Conservation (phyloP, 148 eudicot species). For the Nyssa sinensis region DNA sequence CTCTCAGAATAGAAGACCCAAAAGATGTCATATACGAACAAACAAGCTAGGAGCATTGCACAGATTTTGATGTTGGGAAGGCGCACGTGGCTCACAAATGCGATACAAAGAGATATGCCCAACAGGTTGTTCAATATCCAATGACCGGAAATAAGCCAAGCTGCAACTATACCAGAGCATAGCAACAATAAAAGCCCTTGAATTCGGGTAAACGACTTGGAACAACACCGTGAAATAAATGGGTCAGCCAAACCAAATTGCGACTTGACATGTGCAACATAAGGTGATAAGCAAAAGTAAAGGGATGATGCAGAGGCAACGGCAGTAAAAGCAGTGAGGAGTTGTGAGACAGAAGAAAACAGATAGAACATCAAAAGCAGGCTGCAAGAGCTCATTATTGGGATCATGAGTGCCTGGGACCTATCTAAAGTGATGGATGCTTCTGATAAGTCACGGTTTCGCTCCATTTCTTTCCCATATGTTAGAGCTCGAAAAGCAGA, state of each 20-base stretch:
- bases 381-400: slow-evolving; percentile 93
- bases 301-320: slow-evolving; percentile 76
- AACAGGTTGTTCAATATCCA: slow-evolving; percentile 93
- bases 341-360: slow-evolving; percentile 92
- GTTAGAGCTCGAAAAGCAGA: slow-evolving; percentile 90
- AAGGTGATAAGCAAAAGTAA: slow-evolving; percentile 79
- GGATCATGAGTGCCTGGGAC: slow-evolving; percentile 97
- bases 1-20: slow-evolving; percentile 99
- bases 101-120: slow-evolving; percentile 92
- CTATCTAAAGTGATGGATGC: slow-evolving; percentile 89
- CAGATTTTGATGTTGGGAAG: slow-evolving; percentile 95
- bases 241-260: slow-evolving; percentile 78
- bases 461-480: slow-evolving; percentile 93
- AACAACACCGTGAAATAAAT: slow-evolving; percentile 73
- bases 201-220: slow-evolving; percentile 70
- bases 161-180: slow-evolving; percentile 58
- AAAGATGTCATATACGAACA: slow-evolving; percentile 89
- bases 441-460: slow-evolving; percentile 86
- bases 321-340: slow-evolving; percentile 87
- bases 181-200: slow-evolving; percentile 68
- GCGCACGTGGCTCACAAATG: slow-evolving; percentile 96
- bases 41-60: slow-evolving; percentile 81
- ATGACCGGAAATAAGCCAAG: slow-evolving; percentile 94
- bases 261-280: slow-evolving; percentile 52
- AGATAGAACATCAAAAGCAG: slow-evolving; percentile 91